Evolutionary conservation across 2,329 filamentous ascomycete genomes (phyloP).

Genomic region (Grosmannia clavigera): DNA sequence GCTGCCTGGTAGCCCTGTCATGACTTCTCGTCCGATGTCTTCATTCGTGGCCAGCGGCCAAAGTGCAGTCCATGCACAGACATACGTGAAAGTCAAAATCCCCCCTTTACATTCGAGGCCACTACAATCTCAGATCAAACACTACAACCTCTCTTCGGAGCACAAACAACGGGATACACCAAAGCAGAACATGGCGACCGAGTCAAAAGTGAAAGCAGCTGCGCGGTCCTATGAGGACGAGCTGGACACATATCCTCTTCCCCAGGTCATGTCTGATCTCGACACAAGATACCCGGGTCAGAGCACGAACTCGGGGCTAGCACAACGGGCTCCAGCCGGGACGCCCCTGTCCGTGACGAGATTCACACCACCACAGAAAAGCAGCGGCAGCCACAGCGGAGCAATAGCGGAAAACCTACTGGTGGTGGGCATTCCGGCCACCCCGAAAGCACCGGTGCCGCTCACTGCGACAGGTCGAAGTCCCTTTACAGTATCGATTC

Average conservation of each 20-base stretch:
- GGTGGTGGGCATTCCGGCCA: background rate
- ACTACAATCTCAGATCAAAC: background rate
- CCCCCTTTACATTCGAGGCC: background rate
- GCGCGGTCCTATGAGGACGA: background rate
- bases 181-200: background rate
- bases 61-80: background rate
- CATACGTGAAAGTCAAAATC: background rate
- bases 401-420: background rate
- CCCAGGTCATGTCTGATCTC: slow-evolving; percentile 9
- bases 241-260: background rate
- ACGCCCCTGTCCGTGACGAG: background rate
- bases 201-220: background rate
- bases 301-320: background rate
- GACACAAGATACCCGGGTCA: background rate
- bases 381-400: background rate
- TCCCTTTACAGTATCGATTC: background rate
- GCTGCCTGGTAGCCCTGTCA: background rate
- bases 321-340: background rate
- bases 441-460: background rate
- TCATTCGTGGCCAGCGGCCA: background rate
- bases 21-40: background rate
- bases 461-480: background rate
- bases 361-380: background rate
- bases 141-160: background rate
- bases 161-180: background rate